phyloP scores from a whole-genome alignment of 371 early-diverging fungal species.

The Apophysomyces elegans region DNA sequence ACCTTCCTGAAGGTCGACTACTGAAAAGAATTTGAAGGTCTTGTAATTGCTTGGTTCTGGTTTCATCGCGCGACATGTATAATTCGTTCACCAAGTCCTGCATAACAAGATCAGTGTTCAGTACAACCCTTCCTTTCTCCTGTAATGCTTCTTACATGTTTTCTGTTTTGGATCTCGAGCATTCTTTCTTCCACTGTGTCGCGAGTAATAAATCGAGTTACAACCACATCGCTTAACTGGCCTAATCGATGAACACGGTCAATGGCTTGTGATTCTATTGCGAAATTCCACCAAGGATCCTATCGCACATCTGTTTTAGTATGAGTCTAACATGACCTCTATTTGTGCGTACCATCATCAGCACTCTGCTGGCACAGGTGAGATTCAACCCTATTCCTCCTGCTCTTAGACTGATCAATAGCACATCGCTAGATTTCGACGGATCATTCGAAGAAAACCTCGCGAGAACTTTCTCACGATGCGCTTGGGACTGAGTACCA shows the following conservation, averaged over 20 bases:
- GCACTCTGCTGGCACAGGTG: constrained; percentile 76
- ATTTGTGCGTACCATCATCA: constrained; percentile 57
- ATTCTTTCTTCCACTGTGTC: constrained; percentile 72
- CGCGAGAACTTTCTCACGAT: constrained; percentile 62
- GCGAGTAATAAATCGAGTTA: constrained; percentile 61
- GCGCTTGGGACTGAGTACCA: constrained; percentile 66
- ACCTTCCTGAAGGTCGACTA: constrained; percentile 6
- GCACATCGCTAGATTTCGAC: constrained; percentile 51
- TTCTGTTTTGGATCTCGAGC: constrained; percentile 61
- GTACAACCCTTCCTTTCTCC: neutral
- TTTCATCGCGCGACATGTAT: constrained; percentile 55
- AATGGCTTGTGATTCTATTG: constrained; percentile 85
- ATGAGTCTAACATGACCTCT: neutral
- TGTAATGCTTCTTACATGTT: constrained; percentile 39
- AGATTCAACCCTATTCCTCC: constrained; percentile 92
- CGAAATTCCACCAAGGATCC: constrained; percentile 90
- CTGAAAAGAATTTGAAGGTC: constrained; percentile 55
- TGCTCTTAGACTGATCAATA: constrained; percentile 86
- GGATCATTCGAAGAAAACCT: constrained; percentile 49
- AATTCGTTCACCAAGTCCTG: constrained; percentile 52
- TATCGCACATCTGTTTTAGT: constrained; percentile 16
- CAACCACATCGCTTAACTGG: constrained; percentile 64
- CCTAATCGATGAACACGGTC: constrained; percentile 90
- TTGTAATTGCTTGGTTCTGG: constrained; percentile 48
- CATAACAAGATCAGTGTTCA: neutral